A percentile compares a stretch with the other conserved stretches of the same genome.
These are phyloP conservation scores for Oryza nivara DNA, from an alignment of 176 grass and related monocot genomes.

Conservation along the genomic window DNA sequence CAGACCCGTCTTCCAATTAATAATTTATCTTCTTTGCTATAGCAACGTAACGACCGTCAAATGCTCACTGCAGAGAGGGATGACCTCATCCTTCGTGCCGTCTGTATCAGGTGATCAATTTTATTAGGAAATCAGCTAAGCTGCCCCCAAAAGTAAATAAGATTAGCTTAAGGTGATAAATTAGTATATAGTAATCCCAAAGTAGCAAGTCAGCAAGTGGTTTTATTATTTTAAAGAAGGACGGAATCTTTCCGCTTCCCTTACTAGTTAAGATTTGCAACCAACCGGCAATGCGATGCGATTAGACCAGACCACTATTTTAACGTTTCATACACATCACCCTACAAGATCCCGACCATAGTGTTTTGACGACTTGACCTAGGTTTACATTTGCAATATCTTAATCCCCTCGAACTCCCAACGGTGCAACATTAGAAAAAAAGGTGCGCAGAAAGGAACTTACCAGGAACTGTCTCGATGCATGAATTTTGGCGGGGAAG, in stretches of 20 bases:
- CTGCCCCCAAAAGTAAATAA: background rate
- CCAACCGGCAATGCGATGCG: background rate
- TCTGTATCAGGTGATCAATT: background rate
- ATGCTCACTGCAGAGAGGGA: background rate
- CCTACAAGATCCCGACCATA: background rate
- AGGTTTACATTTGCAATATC: background rate
- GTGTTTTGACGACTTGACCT: slow-evolving; percentile 6
- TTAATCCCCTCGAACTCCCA: background rate
- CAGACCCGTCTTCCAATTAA: background rate
- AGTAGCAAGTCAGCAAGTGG: background rate
- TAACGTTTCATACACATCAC: background rate
- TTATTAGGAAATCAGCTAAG: background rate
- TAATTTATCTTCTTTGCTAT: background rate
- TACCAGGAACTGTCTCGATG: background rate
- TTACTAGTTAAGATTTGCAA: background rate
- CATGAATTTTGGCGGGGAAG: background rate
- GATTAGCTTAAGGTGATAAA: background rate
- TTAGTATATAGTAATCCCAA: background rate
- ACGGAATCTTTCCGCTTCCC: background rate
- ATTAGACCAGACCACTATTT: background rate
- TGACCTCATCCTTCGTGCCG: background rate
- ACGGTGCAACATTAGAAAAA: background rate
- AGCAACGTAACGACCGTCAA: background rate
- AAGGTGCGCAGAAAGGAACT: slow-evolving; percentile 5
- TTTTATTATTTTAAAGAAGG: background rate